Evolutionary conservation across 805 yeast species (phyloP), one percentile per base, ranked within the genome.

Genomic region (Cyberlindnera petersonii): DNA sequence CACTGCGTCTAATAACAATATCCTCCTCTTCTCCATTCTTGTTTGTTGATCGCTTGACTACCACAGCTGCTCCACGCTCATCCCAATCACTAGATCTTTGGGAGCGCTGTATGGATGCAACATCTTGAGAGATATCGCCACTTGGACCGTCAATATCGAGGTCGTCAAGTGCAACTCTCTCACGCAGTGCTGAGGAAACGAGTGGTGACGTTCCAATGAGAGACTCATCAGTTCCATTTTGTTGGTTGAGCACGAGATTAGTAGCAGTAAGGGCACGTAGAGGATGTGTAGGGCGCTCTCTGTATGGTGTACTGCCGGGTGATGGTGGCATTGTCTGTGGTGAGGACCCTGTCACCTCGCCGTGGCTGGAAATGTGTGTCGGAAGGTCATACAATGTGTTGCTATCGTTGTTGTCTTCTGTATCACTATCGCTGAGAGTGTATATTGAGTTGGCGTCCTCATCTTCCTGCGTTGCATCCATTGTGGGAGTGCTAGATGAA

Each of bases 1-100:
- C 94, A 16, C 63, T 77, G 61, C 56, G 69, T 60, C 59, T 73
- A 31, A 69, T 77, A 39, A 71, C 65, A 56, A 66, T 72, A 42
- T 74, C 82, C 53, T 60, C 62, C 6, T 65, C 60, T 56, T 75
- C 64, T 9, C 86, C 86, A 11, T 68, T 59, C 3, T 59, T 50
- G 39, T n/a, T 72, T 74, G 11, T 56, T 52, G 4, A 65, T 65
- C 17, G 68, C 43, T 68, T 70, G 11, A 77, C 65, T 4, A 74
- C 58, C 24, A 69, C 68, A 0, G 85, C 84, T 3, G 84, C 82
- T 1, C 85, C 85, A 42, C 64, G 63, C 22, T 71, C 74, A 13
- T 31, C 45, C 50, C 53, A 48, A 5, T 40, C 38, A 13, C 27
- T 31, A 3, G 24, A 26, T 2, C 14, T 24, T 30, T 31, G 14